Evolutionary conservation across 768 basidiomycete genomes (phyloP).

Genomic region (Lentinula boryana): DNA sequence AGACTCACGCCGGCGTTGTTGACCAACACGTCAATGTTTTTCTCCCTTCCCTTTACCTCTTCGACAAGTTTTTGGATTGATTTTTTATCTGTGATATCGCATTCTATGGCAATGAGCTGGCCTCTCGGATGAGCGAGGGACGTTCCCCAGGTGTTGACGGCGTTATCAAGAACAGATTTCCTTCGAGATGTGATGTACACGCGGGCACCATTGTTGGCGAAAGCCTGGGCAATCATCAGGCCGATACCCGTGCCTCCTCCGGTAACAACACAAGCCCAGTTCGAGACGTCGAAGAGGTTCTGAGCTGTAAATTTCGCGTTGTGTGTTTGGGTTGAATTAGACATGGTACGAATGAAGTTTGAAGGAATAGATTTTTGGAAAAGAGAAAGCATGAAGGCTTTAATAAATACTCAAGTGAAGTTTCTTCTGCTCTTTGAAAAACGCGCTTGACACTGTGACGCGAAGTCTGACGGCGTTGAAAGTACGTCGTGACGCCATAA

Average conservation of each 20-base stretch:
- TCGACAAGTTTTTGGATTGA: not conserved
- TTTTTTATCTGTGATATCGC: not conserved
- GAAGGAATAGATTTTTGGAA: not conserved
- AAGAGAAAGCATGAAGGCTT: too few species aligned
- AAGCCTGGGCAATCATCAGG: conserved; percentile 35
- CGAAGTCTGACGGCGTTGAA: too few species aligned
- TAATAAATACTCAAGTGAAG: too few species aligned
- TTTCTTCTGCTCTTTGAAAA: too few species aligned
- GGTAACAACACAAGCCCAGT: not conserved
- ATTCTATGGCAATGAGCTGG: not conserved
- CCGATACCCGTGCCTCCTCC: conserved; percentile 18
- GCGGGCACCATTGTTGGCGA: conserved; percentile 34
- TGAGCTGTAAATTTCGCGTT: not conserved
- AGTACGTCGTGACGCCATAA: too few species aligned
- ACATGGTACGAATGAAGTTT: not conserved
- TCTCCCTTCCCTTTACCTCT: not conserved
- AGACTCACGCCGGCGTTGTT: not conserved
- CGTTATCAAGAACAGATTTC: conserved; percentile 22
- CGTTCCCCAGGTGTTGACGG: conserved; percentile 2
- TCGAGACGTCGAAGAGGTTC: not conserved
- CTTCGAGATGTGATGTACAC: conserved; percentile 35
- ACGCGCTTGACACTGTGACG: too few species aligned
- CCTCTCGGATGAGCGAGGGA: not conserved
- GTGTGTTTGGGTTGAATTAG: not conserved
- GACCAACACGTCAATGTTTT: not conserved